Evolutionary conservation across 1,284 basidiomycete species (phyloP), one percentile per base, ranked within the genome.

Genomic region (Porodaedalea pini): DNA sequence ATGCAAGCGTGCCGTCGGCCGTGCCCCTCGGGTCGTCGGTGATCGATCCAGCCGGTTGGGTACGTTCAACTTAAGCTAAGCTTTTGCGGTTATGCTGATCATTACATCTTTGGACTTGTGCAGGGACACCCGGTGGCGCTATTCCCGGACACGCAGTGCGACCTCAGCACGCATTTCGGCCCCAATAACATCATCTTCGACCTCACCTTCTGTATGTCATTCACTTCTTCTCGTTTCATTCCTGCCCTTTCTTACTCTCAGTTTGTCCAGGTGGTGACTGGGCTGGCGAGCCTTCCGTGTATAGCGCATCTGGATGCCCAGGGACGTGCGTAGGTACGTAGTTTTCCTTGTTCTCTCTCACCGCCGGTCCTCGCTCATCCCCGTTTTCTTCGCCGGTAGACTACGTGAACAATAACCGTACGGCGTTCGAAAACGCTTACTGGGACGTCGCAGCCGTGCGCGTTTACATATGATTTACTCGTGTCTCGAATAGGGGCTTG

Each of bases 151-250:
- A 78, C 73, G 6, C 66, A 69, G 34, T 85, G 82, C 67, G 70
- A 79, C 51, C 75, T 85, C 54, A 67, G 66, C 31, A 72, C 70
- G 2, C 73, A 79, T 52, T 84, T 87, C 65, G 78, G 77, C 6
- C 68, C 75, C 6, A 77, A 85, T 64, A 81, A 82, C 58, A 83
- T 85, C 61, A 74, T 86, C 51, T 83, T 86, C 67, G 82, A 86
- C 64, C 64, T 78, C 59, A 75, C 72, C 17, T 70, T 76, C 60
- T 75, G 81, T 78, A 61, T 61, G 78, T 70, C 1, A 6, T 27
- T n/a, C 13, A 10, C 11, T 6, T 31, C 7, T 44, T 49, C 17
- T 21, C 15, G 10, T 36, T 45, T 21, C 19, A 66, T 77, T 60
- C 65, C 77, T 25, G 57, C 64, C 0, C 59, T 66, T 6, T 45